Base-by-base conservation (phyloP, 495 filamentous ascomycete species). In the Aspergillus diversus region DNA sequence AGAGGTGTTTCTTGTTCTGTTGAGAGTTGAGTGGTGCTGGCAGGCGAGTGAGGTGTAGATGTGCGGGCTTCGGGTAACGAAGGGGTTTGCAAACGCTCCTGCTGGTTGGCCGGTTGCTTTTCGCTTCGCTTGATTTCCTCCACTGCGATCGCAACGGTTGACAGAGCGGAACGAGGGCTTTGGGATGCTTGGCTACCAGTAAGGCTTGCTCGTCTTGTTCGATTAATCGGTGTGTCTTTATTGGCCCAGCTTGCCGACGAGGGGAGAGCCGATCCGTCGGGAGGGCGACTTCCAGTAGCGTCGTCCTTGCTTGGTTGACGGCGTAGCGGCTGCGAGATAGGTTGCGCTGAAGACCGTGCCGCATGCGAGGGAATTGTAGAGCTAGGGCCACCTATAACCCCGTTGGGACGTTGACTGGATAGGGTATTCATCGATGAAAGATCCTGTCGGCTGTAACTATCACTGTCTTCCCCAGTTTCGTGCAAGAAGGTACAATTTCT, bases 401-500 rank as follows among this genome's bases (percentile, higher is more conserved):
- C 66, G 27, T 73, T 77, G 8, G 66, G 66, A 39, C 90, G 84
- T 77, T 97, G 94, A 8, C 91, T 90, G 53, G 86, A 88, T 16
- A 91, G 84, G 32, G 90, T 90, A 69, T 97, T 98, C 80, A 97
- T 91, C n/a, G 92, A 94, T 1, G 95, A 99, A 7, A 98, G 80
- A 75, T 97, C 95, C 69, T 97, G 92, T 56, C 95, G 87, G 47
- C 92, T 95, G 73, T 96, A 98, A 75, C 92, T 97, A 61, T 99
- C 94, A 60, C 93, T 92, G 61, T 97, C 95, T 71, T 99, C 95
- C 16, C 94, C 95, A 16, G 93, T 89, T 73, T 99, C 95, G 71
- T 99, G 95, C 46, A 99, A 77, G 75, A 99, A 99, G 82, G 97
- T 99, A 76, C 95, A 99, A 59, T 92, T 91, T 56, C 92, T 85